Evolutionary conservation across 352 stramenopile species (phyloP), one percentile per base, ranked within the genome.

Genomic region (Globisporangium acanthophoron): DNA sequence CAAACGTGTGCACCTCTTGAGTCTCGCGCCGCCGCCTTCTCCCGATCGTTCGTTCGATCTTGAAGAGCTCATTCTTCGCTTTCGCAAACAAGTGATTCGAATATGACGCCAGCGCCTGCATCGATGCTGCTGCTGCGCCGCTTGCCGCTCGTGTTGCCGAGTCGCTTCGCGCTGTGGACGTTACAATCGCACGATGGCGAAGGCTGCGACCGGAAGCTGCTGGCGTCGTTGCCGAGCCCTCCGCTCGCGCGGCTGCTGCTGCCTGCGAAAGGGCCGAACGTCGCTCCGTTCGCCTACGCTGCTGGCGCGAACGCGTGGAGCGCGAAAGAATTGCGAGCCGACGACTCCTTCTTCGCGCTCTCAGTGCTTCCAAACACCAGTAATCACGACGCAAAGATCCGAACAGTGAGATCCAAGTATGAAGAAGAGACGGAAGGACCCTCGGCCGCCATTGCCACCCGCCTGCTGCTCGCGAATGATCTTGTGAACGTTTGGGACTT

Each of bases 401-500:
- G 44, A 53, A 29, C 33, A 5, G 13, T 15, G 35, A 43, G 35
- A 7, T 18, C 4, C 12, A 5, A 41, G 16, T 11, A n/a, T 1
- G 45, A 20, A 39, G 45, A 20, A 39, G 37, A 49, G 0, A 6
- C 37, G 1, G 44, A 53, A 9, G 7, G 40, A 13, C 52, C 67
- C 12, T 44, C 59, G 8, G 68, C 59, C 3, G 37, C 52, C 20
- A 41, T 79, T 49, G 71, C 67, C 15, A 69, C 71, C 35, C 59
- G 54, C 2, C 45, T 79, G 46, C 53, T 79, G 54, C 49, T 79
- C 21, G 69, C 62, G 24, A 79, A 77, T 12, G 29, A 57, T 37
- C 43, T 65, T 40, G 61, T 79, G 12, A 75, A 73, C 13, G 39
- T 79, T 21, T 79, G 71, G 71, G 69, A 79, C 43, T 79, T 79